A percentile compares a stretch with the other conserved stretches of the same genome.
Evolutionary conservation across 768 basidiomycete species (phyloP).

Genomic region (Boletus reticuloceps): DNA sequence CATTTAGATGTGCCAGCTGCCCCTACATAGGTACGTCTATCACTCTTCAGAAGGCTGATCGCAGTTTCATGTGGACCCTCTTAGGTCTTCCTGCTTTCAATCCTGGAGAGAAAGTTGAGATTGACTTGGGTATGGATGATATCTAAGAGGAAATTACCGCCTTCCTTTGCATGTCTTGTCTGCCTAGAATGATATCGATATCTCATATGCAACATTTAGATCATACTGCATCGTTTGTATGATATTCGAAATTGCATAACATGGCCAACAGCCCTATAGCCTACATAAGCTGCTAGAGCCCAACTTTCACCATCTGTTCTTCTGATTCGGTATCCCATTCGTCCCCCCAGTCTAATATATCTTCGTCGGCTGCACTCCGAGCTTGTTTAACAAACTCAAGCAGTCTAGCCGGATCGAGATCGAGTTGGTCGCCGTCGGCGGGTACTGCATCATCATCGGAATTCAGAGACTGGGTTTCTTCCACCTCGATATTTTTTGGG

Average conservation of each 20-base stretch:
- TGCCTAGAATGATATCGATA: background rate
- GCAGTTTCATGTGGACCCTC: conserved; percentile 6
- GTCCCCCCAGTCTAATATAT: conserved; percentile 32
- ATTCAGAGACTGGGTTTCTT: conserved; percentile 8
- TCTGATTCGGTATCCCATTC: conserved; percentile 23
- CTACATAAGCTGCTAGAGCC: background rate
- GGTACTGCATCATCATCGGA: conserved; percentile 16
- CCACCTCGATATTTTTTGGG: conserved; percentile 1
- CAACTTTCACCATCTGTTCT: background rate
- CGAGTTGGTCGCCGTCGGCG: conserved; percentile 6
- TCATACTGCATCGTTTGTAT: conserved; percentile 1
- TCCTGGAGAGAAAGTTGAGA: conserved; percentile 97
- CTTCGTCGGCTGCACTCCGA: conserved; percentile 25
- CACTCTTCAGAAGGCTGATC: conserved; percentile 2
- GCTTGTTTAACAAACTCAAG: conserved; percentile 25
- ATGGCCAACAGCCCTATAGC: background rate
- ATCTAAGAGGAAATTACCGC: conserved; percentile 42
- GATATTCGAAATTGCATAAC: conserved; percentile 1
- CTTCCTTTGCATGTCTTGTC: background rate
- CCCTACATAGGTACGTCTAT: conserved; percentile 86
- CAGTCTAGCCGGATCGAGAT: conserved; percentile 21
- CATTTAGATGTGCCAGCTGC: conserved; percentile 94
- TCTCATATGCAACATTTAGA: background rate
- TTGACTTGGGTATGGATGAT: conserved; percentile 86
- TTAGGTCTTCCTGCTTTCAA: conserved; percentile 97